phyloP scores from a whole-genome alignment of 225 moss, liverwort and hornwort genomes.

The Bryum argenteum region DNA sequence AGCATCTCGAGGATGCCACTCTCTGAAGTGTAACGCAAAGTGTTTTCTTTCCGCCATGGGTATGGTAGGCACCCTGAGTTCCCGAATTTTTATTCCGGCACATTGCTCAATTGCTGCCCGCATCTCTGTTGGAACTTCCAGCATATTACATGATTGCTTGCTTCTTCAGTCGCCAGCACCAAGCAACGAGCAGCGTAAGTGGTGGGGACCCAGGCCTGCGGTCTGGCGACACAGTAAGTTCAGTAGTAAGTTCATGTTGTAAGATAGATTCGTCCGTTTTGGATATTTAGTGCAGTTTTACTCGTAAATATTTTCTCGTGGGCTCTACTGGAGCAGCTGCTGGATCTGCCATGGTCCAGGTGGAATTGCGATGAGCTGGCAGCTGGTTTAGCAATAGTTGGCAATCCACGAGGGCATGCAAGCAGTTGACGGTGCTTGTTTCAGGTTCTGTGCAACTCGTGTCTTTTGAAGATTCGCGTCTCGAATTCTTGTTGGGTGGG shows the following conservation, averaged over 20 bases:
- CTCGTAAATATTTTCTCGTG: too few species aligned
- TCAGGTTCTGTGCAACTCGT: background rate
- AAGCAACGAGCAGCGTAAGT: too few species aligned
- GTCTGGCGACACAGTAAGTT: background rate
- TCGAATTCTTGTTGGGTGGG: background rate
- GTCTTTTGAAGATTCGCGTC: background rate
- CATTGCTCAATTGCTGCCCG: constrained; percentile 11
- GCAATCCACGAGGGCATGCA: constrained; percentile 17
- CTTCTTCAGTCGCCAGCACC: background rate
- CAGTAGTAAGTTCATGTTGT: background rate
- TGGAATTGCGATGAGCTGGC: constrained; percentile 21
- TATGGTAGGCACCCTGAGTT: too few species aligned
- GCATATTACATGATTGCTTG: constrained; percentile 23
- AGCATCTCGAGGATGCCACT: constrained; percentile 9
- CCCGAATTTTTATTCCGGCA: background rate
- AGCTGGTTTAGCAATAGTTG: constrained; percentile 7
- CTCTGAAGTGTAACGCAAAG: background rate
- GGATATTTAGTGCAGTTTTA: too few species aligned
- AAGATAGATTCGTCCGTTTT: too few species aligned
- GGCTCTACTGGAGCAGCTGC: too few species aligned
- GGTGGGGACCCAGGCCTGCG: background rate
- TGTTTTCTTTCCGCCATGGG: background rate
- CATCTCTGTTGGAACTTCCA: constrained; percentile 9
- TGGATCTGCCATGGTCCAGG: background rate
- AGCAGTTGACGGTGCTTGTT: background rate